phyloP scores from a whole-genome alignment of 495 filamentous ascomycete genomes.

The Aspergillus incahuasiensis region DNA sequence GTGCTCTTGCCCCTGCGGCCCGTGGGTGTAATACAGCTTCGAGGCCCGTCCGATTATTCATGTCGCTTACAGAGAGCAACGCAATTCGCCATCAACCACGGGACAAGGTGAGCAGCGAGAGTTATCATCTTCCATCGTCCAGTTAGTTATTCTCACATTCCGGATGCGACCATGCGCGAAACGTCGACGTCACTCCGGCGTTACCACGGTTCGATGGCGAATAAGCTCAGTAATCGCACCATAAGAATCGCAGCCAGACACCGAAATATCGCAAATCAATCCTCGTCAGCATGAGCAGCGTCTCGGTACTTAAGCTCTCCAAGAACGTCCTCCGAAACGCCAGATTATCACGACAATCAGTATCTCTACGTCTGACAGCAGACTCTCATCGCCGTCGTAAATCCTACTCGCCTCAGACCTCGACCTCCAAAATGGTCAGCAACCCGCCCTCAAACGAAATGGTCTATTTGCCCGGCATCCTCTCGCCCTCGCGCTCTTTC shows the following conservation, averaged over 20 bases:
- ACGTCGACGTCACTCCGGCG: slow-evolving; percentile 1
- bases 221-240: not conserved
- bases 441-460: slow-evolving; percentile 52
- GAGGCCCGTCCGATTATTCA: no score
- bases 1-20: no score
- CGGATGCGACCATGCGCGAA: not conserved
- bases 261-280: not conserved
- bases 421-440: slow-evolving; percentile 18
- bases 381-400: not conserved
- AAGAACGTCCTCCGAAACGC: not conserved
- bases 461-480: slow-evolving; percentile 53
- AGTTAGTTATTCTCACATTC: not conserved
- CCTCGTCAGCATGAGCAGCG: not conserved
- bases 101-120: no score
- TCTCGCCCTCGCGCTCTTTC: slow-evolving; percentile 47
- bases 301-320: not conserved
- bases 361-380: not conserved
- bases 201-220: not conserved
- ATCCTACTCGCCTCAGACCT: not conserved
- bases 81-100: no score
- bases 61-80: no score
- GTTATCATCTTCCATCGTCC: no score
- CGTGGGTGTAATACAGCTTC: no score
- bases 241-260: slow-evolving; percentile 4
- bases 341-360: not conserved